Evolutionary conservation across 2,329 filamentous ascomycete genomes (phyloP).

Genomic region (Aspergillus piperis): DNA sequence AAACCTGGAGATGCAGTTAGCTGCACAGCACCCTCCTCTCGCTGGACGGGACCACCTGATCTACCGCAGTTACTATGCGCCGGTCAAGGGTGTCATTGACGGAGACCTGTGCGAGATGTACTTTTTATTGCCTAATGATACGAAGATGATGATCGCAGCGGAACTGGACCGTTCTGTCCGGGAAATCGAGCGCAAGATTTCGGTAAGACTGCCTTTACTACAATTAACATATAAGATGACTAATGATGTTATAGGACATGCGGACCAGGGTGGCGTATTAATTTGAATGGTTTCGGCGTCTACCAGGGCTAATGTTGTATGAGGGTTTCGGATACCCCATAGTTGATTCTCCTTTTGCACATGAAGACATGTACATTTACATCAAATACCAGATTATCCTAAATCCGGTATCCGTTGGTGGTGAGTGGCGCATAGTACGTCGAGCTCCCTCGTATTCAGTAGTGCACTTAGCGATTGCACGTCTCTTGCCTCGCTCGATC

Average conservation of each 20-base stretch:
- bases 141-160: constrained; percentile 91
- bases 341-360: constrained; percentile 13
- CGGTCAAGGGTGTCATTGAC: constrained; percentile 95
- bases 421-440: background rate
- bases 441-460: background rate
- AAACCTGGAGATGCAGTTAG: constrained; percentile 82
- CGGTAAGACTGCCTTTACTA: constrained; percentile 47
- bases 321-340: constrained; percentile 29
- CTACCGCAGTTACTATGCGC: constrained; percentile 93
- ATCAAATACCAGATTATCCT: background rate
- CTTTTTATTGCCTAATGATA: constrained; percentile 77
- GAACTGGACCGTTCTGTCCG: constrained; percentile 87
- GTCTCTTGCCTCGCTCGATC: constrained; percentile 58
- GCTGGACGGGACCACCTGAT: constrained; percentile 93
- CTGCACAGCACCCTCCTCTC: constrained; percentile 81
- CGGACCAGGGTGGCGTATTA: constrained; percentile 59
- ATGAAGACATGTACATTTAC: background rate
- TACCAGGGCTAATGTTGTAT: constrained; percentile 17
- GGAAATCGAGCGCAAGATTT: constrained; percentile 96
- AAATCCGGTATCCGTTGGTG: background rate
- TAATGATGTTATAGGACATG: constrained; percentile 51
- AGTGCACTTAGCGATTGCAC: background rate
- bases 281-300: constrained; percentile 32
- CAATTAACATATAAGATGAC: background rate
- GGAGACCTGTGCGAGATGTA: constrained; percentile 95